A percentile compares a stretch with the other conserved stretches of the same genome.
Conservation (phyloP, 1,139 yeast genomes). For the Candida sanyaensis region DNA sequence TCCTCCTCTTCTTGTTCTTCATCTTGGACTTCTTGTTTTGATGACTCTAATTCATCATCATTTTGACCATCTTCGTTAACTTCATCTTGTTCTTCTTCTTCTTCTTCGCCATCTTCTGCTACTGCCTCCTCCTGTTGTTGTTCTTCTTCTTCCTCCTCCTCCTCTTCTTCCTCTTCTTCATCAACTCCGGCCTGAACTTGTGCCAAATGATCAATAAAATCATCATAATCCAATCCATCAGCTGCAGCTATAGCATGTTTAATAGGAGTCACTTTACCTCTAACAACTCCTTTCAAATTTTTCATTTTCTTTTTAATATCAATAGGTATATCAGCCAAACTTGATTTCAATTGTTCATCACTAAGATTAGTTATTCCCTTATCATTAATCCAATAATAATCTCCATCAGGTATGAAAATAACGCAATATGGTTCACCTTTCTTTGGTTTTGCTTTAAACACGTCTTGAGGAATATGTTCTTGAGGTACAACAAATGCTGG, state of each 20-base stretch:
- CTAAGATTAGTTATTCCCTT: constrained; percentile 37
- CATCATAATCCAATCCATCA: constrained; percentile 37
- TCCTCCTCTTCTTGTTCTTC: constrained; percentile 19
- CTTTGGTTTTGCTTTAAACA: constrained; percentile 43
- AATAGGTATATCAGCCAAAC: constrained; percentile 31
- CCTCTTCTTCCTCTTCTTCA: constrained; percentile 31
- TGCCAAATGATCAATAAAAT: constrained; percentile 36
- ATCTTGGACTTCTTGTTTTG: too few species aligned
- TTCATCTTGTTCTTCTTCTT: constrained; percentile 4
- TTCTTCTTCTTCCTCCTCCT: constrained; percentile 27
- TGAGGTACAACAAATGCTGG: constrained; percentile 51
- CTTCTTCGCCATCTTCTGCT: constrained; percentile 1
- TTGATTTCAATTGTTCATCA: constrained; percentile 26
- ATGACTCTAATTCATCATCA: too few species aligned
- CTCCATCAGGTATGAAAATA: constrained; percentile 51
- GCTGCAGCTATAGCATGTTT: constrained; percentile 46
- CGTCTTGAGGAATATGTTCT: constrained; percentile 38
- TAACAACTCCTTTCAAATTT: constrained; percentile 18
- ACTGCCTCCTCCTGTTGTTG: constrained; percentile 11
- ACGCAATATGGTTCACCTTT: constrained; percentile 44
- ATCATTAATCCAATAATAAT: constrained; percentile 48
- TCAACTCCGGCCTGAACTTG: constrained; percentile 26
- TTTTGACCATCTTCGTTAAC: constrained; percentile 3
- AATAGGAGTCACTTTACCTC: constrained; percentile 32
- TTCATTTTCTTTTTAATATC: constrained; percentile 16